These are phyloP conservation scores for Podila minutissima DNA, from an alignment of 192 early-diverging fungal species.

Conservation along the genomic window DNA sequence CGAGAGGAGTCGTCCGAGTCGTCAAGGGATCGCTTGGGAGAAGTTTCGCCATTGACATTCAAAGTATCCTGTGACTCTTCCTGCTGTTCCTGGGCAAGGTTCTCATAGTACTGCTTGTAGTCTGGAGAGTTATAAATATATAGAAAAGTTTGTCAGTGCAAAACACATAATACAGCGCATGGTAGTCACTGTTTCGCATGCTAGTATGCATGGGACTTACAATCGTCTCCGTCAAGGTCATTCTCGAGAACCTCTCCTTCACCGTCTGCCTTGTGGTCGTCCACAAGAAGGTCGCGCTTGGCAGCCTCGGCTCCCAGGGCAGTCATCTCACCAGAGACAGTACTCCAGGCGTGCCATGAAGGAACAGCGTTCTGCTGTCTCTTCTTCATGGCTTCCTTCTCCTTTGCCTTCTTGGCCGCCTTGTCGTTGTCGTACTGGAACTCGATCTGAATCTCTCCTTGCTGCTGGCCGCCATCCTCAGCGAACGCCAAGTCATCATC, in stretches of 20 bases:
- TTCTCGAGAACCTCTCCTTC: slow-evolving; percentile 50
- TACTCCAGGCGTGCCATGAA: slow-evolving; percentile 81
- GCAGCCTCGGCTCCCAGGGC: slow-evolving; percentile 41
- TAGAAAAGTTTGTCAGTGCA: not conserved
- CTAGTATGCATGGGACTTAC: slow-evolving; percentile 28
- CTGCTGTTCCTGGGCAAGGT: slow-evolving; percentile 10
- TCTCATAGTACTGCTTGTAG: slow-evolving; percentile 46
- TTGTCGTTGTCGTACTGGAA: slow-evolving; percentile 76
- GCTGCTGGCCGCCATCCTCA: slow-evolving; percentile 68
- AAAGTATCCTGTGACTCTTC: slow-evolving; percentile 18
- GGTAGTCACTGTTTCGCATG: not conserved
- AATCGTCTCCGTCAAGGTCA: slow-evolving; percentile 53
- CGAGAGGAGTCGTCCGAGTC: slow-evolving; percentile 8
- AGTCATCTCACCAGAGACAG: slow-evolving; percentile 68
- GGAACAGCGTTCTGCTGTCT: slow-evolving; percentile 80
- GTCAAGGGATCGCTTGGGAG: slow-evolving; percentile 32
- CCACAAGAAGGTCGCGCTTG: slow-evolving; percentile 40
- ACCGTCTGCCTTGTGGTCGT: slow-evolving; percentile 53
- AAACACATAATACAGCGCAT: not conserved
- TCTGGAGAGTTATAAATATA: not conserved
- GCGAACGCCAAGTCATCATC: slow-evolving; percentile 73
- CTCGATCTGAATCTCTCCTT: slow-evolving; percentile 76
- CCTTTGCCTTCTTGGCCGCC: slow-evolving; percentile 70
- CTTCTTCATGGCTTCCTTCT: slow-evolving; percentile 72
- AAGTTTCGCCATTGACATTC: not conserved